Base-by-base conservation (phyloP, 2,329 filamentous ascomycete species). In the Graphilbum fragrans region DNA sequence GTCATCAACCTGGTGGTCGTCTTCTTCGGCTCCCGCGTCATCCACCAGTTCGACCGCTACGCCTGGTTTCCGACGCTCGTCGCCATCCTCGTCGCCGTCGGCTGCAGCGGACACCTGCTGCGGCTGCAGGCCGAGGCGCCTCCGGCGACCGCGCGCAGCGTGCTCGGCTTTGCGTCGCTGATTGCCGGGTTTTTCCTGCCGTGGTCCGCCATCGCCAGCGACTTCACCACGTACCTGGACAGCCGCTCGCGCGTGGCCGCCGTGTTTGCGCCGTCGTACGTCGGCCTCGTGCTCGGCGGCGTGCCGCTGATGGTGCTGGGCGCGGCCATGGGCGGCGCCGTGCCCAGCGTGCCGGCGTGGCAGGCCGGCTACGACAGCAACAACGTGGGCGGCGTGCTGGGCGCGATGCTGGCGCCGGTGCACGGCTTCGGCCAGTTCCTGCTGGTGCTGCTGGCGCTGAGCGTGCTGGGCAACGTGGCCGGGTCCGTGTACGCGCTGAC, bases 351-450 rank as follows among this genome's bases (percentile, higher is more conserved):
- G 2, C 64, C 69, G 0, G 57, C 57, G 5, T 79, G 74, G 73
- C 50, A 62, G 18, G 61, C 58, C 3, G 71, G 63, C 2, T 77
- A 77, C 50, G 59, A 67, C 2, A 49, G 56, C 36, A 71, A 67
- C 25, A 65, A 66, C 3, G 69, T 74, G 1, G 74, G 74, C 19
- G 75, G 74, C 31, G 67, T 76, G 4, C 59, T 80, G 7, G 68
- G 66, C 4, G 73, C 70, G 29, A 79, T 80, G 71, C 61, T 79
- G 1, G 56, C 60, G 1, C 66, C 69, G 3, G 72, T 68, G 0
- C 70, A 71, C 27, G 72, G 71, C 0, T 79, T 80, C 49, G 75
- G 74, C 40, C 72, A 72, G 47, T 77, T 80, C 48, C 59, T 78
- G n/a, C 67, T 74, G 2, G 74, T 78, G 3, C 53, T 79, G 9